phyloP scores from a whole-genome alignment of 176 grass and related monocot genomes.

The Stipa capillata region DNA sequence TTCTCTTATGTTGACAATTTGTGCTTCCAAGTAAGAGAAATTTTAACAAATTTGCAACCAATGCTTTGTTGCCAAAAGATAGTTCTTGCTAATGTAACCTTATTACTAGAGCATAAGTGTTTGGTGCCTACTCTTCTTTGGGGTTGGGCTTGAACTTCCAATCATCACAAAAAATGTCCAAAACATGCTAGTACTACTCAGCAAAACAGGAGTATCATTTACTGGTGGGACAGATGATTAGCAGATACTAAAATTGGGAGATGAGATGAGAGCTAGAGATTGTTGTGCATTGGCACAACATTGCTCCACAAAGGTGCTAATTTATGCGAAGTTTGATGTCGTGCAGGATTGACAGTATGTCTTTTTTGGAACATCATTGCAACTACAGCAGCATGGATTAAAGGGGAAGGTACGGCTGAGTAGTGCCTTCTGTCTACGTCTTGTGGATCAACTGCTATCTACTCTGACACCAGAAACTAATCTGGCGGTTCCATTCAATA shows the following conservation, averaged over 20 bases:
- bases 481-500: constrained; percentile 12
- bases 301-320: constrained; percentile 2
- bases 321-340: constrained; percentile 9
- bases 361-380: constrained; percentile 90
- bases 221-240: neutral
- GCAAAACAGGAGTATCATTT: neutral
- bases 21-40: neutral
- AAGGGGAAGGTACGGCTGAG: constrained; percentile 58
- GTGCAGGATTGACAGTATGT: constrained; percentile 72
- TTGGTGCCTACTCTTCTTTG: neutral
- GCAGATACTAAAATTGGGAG: neutral
- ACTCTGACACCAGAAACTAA: constrained; percentile 7
- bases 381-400: constrained; percentile 90
- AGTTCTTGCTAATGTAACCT: neutral
- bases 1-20: neutral
- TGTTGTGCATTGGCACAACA: neutral
- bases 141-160: neutral
- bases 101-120: neutral
- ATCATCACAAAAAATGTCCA: neutral
- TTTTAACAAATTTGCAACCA: neutral
- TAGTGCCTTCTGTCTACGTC: neutral
- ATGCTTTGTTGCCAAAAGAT: neutral
- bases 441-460: neutral
- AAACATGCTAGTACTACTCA: neutral
- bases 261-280: neutral